A percentile compares a stretch with the other conserved stretches of the same genome.
These are phyloP conservation scores for Lactifluus hygrophoroides DNA, from an alignment of 768 basidiomycete species.

Conservation along the genomic window DNA sequence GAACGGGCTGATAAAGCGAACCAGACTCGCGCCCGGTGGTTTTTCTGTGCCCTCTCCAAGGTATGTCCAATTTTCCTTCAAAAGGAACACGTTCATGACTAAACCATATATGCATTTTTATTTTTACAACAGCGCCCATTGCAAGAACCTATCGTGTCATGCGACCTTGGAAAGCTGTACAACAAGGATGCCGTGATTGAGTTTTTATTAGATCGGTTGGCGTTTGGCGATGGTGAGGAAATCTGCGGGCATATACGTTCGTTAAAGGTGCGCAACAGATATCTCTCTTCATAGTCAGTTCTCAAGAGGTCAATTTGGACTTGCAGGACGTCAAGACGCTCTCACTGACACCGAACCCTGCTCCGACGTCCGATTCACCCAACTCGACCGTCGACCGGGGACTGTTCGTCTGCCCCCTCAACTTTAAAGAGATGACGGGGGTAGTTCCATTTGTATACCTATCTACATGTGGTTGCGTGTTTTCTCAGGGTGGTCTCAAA, in stretches of 20 bases:
- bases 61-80: slow-evolving; percentile 34
- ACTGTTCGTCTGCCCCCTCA: slow-evolving; percentile 85
- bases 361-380: slow-evolving; percentile 31
- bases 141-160: slow-evolving; percentile 84
- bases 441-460: slow-evolving; percentile 81
- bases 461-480: slow-evolving; percentile 80
- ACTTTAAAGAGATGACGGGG: slow-evolving; percentile 93
- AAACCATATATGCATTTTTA: no score
- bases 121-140: slow-evolving; percentile 53
- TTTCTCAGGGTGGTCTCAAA: slow-evolving; percentile 76
- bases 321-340: slow-evolving; percentile 87
- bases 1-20: slow-evolving; percentile 90
- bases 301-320: no score
- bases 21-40: slow-evolving; percentile 80
- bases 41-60: slow-evolving; percentile 94
- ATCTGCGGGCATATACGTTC: slow-evolving; percentile 91
- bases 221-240: slow-evolving; percentile 84
- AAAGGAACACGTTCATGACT: neutral
- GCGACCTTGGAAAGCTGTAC: slow-evolving; percentile 88
- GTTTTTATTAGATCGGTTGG: slow-evolving; percentile 71
- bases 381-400: slow-evolving; percentile 41
- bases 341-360: slow-evolving; percentile 67
- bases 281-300: neutral
- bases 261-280: slow-evolving; percentile 57
- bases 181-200: slow-evolving; percentile 94